Evolutionary conservation across 2,329 filamentous ascomycete genomes (phyloP), one percentile per base, ranked within the genome.

Genomic region (Proliferodiscus dingleyae): DNA sequence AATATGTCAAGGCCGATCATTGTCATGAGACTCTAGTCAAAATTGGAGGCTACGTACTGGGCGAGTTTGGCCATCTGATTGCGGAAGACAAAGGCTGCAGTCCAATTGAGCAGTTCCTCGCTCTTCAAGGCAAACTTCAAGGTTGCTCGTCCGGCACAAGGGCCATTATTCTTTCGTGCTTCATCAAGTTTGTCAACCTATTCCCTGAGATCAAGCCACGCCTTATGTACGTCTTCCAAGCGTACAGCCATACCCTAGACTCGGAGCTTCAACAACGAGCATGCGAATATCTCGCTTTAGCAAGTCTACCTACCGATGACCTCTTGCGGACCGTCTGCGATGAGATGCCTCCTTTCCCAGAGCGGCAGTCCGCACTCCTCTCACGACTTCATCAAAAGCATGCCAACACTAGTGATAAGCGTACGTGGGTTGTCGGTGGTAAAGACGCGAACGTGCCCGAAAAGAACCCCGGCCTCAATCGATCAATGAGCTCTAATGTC

Each of bases 191-290:
- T 59, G 88, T 98, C 68, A 98, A 98, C 66, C 71, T 98, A 41
- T 98, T 98, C 66, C 93, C 93, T 1, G 94, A 98, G 65, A 97
- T 98, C 70, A 97, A 96, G 68, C 88, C 90, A 7, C 91, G 96
- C 65, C 79, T 98, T 3, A 71, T 97, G 37, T 85, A 89, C 56
- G 85, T 95, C 6, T 98, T 98, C 71, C 80, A 86, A 51, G 75
- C 89, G 23, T 97, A 96, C 68, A 95, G 89, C 64, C 89, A 97
- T 65, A 94, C 90, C 0, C 74, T 97, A 22, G 93, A 98, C 65
- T 88, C 93, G 0, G 93, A 98, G 65, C 74, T 98, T 54, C 93
- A 98, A 66, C 93, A 98, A 69, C 77, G 93, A 68, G 91, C 93
- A 11, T 98, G 89, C 68, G 93, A 98, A 65, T 98, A 97, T 65